Conservation (phyloP, 2,329 filamentous ascomycete genomes). For the Exserohilum turcica region DNA sequence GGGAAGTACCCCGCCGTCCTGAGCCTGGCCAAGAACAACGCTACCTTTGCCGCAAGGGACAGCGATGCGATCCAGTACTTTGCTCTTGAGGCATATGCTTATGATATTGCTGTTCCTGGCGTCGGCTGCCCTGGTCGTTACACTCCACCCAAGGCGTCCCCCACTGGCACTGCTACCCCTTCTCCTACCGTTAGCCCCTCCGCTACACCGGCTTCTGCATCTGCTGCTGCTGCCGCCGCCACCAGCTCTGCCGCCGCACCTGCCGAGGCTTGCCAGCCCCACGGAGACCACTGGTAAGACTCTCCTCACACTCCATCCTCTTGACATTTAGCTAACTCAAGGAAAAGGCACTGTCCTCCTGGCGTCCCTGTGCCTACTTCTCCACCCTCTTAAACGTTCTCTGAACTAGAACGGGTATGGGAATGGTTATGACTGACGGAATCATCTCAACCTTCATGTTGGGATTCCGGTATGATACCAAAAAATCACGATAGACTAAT, state of each 20-base stretch:
- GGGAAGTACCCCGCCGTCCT: conserved; percentile 63
- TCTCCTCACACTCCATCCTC: not conserved
- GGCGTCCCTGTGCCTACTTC: conserved; percentile 31
- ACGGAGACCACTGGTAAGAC: conserved; percentile 30
- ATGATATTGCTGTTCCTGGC: conserved; percentile 67
- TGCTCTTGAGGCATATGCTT: conserved; percentile 69
- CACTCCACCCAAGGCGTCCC: conserved; percentile 11
- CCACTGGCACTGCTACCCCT: conserved; percentile 11
- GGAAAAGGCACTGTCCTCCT: conserved; percentile 28
- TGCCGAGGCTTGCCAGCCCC: conserved; percentile 26
- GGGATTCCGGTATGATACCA: not conserved
- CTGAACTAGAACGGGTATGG: not conserved
- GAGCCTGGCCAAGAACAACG: conserved; percentile 58
- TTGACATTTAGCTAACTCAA: not conserved
- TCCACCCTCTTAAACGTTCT: conserved; percentile 21
- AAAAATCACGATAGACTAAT: conserved; percentile 17
- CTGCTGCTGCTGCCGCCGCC: not conserved
- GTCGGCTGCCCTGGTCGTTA: conserved; percentile 62
- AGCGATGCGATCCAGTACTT: conserved; percentile 71
- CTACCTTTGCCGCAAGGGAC: conserved; percentile 59
- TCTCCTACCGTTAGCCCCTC: not conserved
- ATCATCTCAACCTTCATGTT: not conserved
- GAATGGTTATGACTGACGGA: not conserved
- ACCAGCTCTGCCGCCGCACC: conserved; percentile 7
- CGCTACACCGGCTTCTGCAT: too few relatives aligned